Evolutionary conservation across 176 grass and related monocot genomes (phyloP).

Genomic region (Triticum aestivum): DNA sequence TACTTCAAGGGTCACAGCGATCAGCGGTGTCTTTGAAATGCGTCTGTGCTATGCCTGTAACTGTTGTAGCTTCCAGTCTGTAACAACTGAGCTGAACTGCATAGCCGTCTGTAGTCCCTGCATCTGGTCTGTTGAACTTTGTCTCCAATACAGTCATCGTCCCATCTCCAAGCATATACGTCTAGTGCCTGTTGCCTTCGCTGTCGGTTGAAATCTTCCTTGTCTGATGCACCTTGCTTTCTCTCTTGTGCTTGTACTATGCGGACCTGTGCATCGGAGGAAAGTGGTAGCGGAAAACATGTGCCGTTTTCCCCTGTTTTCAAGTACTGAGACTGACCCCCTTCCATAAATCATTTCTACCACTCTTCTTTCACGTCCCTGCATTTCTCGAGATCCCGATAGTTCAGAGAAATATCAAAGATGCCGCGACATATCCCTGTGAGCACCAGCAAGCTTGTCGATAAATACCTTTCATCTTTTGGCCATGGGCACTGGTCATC

Average conservation of each 20-base stretch:
- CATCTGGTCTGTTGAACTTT: no score
- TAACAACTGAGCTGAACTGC: no score
- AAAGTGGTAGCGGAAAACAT: not conserved
- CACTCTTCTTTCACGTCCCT: not conserved
- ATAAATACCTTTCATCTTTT: not conserved
- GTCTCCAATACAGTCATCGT: no score
- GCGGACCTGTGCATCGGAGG: not conserved
- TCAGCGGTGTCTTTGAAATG: no score
- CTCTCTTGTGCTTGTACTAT: not conserved
- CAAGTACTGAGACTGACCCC: not conserved
- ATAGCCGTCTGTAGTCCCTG: no score
- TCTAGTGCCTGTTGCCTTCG: not conserved
- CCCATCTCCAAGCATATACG: not conserved
- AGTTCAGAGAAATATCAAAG: slow-evolving; percentile 30
- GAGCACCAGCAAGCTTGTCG: no score
- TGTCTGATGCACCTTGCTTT: not conserved
- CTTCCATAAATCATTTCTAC: not conserved
- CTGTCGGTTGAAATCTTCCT: not conserved
- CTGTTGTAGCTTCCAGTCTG: no score
- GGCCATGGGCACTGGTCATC: not conserved
- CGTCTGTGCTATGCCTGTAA: no score
- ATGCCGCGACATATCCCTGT: not conserved
- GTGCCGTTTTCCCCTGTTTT: not conserved
- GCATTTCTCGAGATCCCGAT: not conserved
- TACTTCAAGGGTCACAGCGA: no score